Conservation (phyloP, 306 rosid species). For the Sicyos edulis region DNA sequence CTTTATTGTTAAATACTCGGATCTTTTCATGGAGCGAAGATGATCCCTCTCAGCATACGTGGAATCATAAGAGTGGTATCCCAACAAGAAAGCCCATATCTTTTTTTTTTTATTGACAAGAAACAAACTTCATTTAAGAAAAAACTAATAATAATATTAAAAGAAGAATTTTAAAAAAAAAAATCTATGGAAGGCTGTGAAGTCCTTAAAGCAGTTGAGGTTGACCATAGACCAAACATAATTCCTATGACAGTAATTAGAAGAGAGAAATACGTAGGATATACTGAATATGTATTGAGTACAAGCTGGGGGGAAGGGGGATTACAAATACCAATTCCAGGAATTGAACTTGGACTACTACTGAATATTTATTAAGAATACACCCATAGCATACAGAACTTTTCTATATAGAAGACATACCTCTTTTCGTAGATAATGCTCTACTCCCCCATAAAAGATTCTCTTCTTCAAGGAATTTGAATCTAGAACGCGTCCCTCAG, state of each 20-base stretch:
- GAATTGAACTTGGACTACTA: too few relatives aligned
- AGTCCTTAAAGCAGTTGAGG: background rate
- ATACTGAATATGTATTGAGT: background rate
- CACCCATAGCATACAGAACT: background rate
- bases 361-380: background rate
- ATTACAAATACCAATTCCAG: too few relatives aligned
- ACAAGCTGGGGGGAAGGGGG: too few relatives aligned
- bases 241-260: background rate
- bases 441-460: constrained; percentile 94
- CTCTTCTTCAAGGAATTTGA: constrained; percentile 73
- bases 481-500: constrained; percentile 79
- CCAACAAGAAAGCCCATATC: constrained; percentile 94
- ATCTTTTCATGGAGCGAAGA: constrained; percentile 55
- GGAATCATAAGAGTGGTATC: constrained; percentile 68
- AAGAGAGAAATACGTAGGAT: background rate
- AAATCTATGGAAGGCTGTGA: background rate
- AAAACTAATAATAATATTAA: background rate
- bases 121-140: constrained; percentile 14
- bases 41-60: constrained; percentile 92
- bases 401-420: constrained; percentile 32
- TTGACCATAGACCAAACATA: background rate
- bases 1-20: constrained; percentile 77
- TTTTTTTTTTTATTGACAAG: constrained; percentile 30
- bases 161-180: background rate
- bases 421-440: constrained; percentile 71